These are phyloP conservation scores for Rasamsonia emersonii DNA, from an alignment of 2,329 filamentous ascomycete species.

Conservation along the genomic window DNA sequence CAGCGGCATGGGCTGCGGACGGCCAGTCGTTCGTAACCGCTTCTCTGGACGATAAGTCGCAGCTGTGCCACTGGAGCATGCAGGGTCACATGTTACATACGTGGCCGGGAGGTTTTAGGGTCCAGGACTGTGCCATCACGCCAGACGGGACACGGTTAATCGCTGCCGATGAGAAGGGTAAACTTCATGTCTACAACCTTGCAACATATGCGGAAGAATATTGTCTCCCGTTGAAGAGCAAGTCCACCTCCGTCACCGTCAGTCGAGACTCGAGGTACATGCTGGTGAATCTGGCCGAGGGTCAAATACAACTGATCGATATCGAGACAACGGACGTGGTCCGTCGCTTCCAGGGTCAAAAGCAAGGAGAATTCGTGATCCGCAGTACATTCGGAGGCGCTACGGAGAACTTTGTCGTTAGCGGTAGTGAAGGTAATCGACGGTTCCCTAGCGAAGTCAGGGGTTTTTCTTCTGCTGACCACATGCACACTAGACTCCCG, in stretches of 20 bases:
- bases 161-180: slow-evolving; percentile 61
- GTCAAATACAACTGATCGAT: slow-evolving; percentile 70
- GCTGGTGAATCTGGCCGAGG: slow-evolving; percentile 72
- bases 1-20: slow-evolving; percentile 81
- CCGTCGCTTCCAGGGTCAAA: slow-evolving; percentile 66
- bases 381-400: slow-evolving; percentile 80
- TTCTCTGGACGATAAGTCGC: slow-evolving; percentile 58
- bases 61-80: slow-evolving; percentile 64
- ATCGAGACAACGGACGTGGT: slow-evolving; percentile 63
- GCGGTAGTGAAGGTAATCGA: slow-evolving; percentile 73
- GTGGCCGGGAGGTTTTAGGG: slow-evolving; percentile 63
- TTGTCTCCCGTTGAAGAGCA: slow-evolving; percentile 59
- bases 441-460: slow-evolving; percentile 7
- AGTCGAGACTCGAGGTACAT: slow-evolving; percentile 73
- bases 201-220: slow-evolving; percentile 65
- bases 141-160: slow-evolving; percentile 71
- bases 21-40: slow-evolving; percentile 70
- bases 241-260: slow-evolving; percentile 71
- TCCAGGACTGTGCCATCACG: slow-evolving; percentile 79
- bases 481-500: slow-evolving; percentile 50
- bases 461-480: background rate
- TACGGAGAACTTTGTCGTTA: slow-evolving; percentile 82
- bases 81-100: slow-evolving; percentile 50
- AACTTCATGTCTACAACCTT: slow-evolving; percentile 76
- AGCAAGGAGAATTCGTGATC: slow-evolving; percentile 69